Evolutionary conservation across 2,329 filamentous ascomycete species (phyloP).

Genomic region (Neonectria coccinea): DNA sequence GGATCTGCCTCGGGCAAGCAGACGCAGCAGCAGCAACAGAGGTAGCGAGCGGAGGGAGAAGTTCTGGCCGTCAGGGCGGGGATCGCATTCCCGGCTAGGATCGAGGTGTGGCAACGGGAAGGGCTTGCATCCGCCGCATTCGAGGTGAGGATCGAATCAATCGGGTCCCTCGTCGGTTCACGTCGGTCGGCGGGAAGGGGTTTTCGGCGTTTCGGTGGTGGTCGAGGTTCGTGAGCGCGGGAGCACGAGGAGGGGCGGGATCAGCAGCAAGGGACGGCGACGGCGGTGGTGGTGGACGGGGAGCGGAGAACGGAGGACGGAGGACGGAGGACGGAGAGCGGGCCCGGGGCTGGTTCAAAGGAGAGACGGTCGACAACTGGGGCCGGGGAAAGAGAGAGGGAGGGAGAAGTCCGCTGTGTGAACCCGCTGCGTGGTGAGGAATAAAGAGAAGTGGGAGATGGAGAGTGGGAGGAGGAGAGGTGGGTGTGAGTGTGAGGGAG

Average conservation of each 20-base stretch:
- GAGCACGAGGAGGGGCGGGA: slow-evolving; percentile 23
- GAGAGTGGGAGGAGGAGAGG: slow-evolving; percentile 20
- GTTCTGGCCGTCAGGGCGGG: slow-evolving; percentile 35
- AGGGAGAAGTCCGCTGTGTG: slow-evolving; percentile 24
- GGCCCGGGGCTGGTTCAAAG: slow-evolving; percentile 27
- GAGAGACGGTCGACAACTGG: slow-evolving; percentile 29
- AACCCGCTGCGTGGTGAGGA: slow-evolving; percentile 26
- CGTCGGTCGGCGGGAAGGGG: background rate
- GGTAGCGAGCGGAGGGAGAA: slow-evolving; percentile 1
- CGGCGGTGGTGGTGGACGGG: slow-evolving; percentile 17
- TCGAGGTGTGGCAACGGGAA: slow-evolving; percentile 34
- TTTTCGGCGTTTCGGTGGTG: slow-evolving; percentile 14
- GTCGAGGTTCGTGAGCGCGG: slow-evolving; percentile 10
- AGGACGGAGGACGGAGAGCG: slow-evolving; percentile 23
- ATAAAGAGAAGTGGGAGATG: slow-evolving; percentile 9
- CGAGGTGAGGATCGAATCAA: slow-evolving; percentile 25
- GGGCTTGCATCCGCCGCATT: slow-evolving; percentile 41
- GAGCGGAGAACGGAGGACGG: slow-evolving; percentile 1
- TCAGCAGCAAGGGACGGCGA: slow-evolving; percentile 29
- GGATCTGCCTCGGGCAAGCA: slow-evolving; percentile 28
- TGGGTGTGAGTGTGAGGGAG: background rate
- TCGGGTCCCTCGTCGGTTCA: slow-evolving; percentile 1
- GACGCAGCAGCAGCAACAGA: slow-evolving; percentile 25
- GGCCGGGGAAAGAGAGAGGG: slow-evolving; percentile 24
- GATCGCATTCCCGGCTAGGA: slow-evolving; percentile 45